Percentiles rank a stretch among this genome's conserved stretches.
These are phyloP conservation scores for Cladophialophora immunda DNA, from an alignment of 2,329 filamentous ascomycete species.

Conservation along the genomic window DNA sequence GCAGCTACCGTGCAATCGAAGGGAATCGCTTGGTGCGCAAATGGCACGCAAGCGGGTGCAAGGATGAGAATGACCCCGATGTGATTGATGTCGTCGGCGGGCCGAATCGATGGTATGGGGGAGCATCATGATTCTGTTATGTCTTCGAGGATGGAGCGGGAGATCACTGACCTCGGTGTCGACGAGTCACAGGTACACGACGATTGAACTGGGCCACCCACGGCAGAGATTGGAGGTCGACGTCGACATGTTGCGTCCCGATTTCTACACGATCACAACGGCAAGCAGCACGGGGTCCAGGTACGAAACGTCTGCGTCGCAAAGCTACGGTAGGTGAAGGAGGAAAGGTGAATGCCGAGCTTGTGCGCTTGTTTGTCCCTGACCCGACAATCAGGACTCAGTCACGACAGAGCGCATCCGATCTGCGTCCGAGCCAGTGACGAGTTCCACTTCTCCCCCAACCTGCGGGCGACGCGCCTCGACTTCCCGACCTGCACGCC, in stretches of 20 bases:
- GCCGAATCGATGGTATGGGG: conserved; percentile 18
- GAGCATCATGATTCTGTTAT: not conserved
- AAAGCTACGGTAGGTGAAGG: conserved; percentile 38
- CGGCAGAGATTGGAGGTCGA: conserved; percentile 43
- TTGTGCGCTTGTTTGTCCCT: not conserved
- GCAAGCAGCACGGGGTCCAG: conserved; percentile 42
- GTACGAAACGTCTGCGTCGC: conserved; percentile 43
- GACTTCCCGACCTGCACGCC: conserved; percentile 44
- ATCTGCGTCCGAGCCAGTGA: conserved; percentile 42
- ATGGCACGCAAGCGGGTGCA: conserved; percentile 36
- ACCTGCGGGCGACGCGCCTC: conserved; percentile 35
- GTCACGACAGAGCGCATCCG: conserved; percentile 38
- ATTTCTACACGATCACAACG: conserved; percentile 45
- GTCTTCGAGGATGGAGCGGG: not conserved
- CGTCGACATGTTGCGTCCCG: conserved; percentile 45
- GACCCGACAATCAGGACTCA: conserved; percentile 33
- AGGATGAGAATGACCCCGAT: conserved; percentile 36
- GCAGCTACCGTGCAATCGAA: conserved; percentile 42
- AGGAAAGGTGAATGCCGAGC: not conserved
- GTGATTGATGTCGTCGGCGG: conserved; percentile 32
- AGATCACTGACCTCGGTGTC: not conserved
- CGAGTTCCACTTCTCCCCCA: conserved; percentile 32
- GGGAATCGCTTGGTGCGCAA: conserved; percentile 44
- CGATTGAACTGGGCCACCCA: conserved; percentile 41
- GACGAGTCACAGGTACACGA: conserved; percentile 40